Base-by-base conservation (phyloP, 352 stramenopile species). In the Phytophthora kernoviae region DNA sequence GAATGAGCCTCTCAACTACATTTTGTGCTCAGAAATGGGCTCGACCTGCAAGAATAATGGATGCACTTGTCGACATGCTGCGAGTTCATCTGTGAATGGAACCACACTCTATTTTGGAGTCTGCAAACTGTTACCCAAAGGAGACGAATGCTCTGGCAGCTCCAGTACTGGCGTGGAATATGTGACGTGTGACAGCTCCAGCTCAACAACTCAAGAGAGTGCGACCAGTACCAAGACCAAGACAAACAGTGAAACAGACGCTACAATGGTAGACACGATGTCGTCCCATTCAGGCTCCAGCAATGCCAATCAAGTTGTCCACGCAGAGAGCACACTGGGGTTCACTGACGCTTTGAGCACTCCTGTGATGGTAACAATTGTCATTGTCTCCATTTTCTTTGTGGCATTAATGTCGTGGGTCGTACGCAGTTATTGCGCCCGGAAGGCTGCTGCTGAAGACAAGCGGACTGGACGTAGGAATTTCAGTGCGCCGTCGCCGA, bases 41-140 rank as follows among this genome's bases (percentile, higher is more conserved):
- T 58, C 57, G 32, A 73, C 54, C 24, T 79, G 70, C 62, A 63
- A 56, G 49, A 70, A 61, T n/a, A 67, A 65, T 53, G 58, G 54
- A 5, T 79, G 70, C 49, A 68, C 27, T 26, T 79, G 70, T 54
- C 66, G 70, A 0, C 58, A 54, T 11, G 18, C 46, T 4, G 45
- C 54, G 10, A 68, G 49, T 17, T 51, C 58, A n/a, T 32, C 39
- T 22, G 39, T 65, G 8, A 61, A 64, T 39, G 66, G 70, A 1
- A 40, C 51, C 0, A 65, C 50, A 17, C 52, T 65, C 21, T 68
- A 65, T 44, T 79, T 79, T 46, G 66, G 62, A 2, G 52, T 68
- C 9, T 79, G 66, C 27, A 30, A 30, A 30, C 3, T 30, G 6
- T 30, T 30, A 30, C 24, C 24, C 24, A 30, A 30, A 30, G 24